Conservation (phyloP, 2,329 filamentous ascomycete species). For the Zalaria sp. region DNA sequence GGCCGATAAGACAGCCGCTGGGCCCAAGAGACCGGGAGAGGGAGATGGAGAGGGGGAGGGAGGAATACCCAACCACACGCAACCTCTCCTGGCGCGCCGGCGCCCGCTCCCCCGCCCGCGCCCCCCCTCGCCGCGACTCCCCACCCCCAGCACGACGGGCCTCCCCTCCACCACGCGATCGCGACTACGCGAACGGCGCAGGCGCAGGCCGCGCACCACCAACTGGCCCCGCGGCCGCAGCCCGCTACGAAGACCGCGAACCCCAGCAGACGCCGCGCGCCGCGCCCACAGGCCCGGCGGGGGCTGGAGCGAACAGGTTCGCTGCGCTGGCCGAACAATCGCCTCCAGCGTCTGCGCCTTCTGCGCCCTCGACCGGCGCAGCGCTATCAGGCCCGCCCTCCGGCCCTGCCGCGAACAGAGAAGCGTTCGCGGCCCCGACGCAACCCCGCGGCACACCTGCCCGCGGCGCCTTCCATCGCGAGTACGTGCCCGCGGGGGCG, state of each 20-base stretch:
- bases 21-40: too few relatives aligned
- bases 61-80: too few relatives aligned
- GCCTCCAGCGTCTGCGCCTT: too few relatives aligned
- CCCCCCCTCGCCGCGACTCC: neutral
- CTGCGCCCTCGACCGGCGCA: too few relatives aligned
- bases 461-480: conserved; percentile 2
- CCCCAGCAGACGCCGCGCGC: conserved; percentile 7
- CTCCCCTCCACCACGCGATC: conserved; percentile 12
- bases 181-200: conserved; percentile 1
- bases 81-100: too few relatives aligned
- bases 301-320: neutral
- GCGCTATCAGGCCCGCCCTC: too few relatives aligned
- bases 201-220: conserved; percentile 8
- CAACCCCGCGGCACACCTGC: conserved; percentile 3
- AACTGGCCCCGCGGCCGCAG: conserved; percentile 9
- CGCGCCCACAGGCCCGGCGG: conserved; percentile 17
- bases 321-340: too few relatives aligned
- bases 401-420: too few relatives aligned
- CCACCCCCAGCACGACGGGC: conserved; percentile 23
- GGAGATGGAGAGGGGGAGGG: too few relatives aligned
- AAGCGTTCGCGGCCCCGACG: neutral
- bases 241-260: too few relatives aligned
- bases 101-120: neutral
- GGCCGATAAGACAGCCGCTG: too few relatives aligned
- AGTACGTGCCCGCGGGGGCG: neutral